Conservation (phyloP, 176 grass and related monocot species). For the Eragrostis nindensis region DNA sequence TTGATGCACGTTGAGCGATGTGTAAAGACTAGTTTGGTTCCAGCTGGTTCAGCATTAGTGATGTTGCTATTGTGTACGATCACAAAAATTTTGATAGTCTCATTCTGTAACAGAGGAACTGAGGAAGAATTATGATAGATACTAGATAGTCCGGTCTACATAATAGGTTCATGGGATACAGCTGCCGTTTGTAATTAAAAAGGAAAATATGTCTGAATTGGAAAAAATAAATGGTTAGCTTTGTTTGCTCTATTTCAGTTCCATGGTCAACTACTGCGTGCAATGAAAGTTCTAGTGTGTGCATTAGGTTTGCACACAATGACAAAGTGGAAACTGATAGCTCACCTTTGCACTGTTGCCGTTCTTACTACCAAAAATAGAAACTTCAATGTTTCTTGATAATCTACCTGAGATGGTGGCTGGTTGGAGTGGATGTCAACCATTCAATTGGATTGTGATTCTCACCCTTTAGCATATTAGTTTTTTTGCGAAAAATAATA, state of each 20-base stretch:
- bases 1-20: background rate
- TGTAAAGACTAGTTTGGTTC: background rate
- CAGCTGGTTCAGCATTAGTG: conserved; percentile 14
- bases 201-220: background rate
- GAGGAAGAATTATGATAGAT: background rate
- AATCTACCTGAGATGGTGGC: background rate
- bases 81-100: background rate
- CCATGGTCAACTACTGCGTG: background rate
- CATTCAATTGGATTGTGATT: background rate
- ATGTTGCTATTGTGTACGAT: conserved; percentile 16
- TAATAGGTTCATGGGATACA: background rate
- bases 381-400: background rate
- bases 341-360: background rate
- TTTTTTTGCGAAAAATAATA: too few relatives aligned
- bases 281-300: background rate
- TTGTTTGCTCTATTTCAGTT: background rate
- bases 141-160: background rate
- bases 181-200: background rate
- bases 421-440: background rate
- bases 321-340: background rate
- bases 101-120: background rate
- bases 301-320: background rate
- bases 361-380: background rate
- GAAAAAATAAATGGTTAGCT: background rate
- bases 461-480: background rate